Percentiles rank a stretch among this genome's conserved stretches.
Conservation (phyloP, 2,329 filamentous ascomycete species). For the Stemphylium lycopersici region DNA sequence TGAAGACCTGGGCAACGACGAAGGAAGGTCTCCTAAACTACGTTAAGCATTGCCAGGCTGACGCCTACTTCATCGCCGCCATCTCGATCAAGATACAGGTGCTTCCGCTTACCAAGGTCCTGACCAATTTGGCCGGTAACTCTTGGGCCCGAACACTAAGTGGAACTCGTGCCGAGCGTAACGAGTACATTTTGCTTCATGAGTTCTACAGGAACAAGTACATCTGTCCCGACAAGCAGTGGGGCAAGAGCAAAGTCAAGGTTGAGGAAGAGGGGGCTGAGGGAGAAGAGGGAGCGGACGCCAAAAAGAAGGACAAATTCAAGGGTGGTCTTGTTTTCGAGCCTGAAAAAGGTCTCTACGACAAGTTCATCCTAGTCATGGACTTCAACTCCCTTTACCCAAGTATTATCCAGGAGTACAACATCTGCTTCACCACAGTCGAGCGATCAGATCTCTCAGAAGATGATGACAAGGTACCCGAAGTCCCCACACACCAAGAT, state of each 20-base stretch:
- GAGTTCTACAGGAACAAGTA: constrained; percentile 98
- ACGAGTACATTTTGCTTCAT: constrained; percentile 98
- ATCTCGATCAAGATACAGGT: constrained; percentile 89
- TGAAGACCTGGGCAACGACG: constrained; percentile 84
- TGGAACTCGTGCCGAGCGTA: constrained; percentile 93
- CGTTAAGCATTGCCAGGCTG: constrained; percentile 89
- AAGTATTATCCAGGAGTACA: constrained; percentile 98
- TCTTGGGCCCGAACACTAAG: constrained; percentile 97
- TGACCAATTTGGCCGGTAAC: constrained; percentile 96
- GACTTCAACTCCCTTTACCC: constrained; percentile 99
- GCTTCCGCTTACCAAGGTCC: constrained; percentile 88
- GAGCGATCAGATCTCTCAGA: constrained; percentile 74
- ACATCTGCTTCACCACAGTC: constrained; percentile 99
- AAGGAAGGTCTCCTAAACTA: constrained; percentile 91
- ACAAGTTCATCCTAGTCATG: constrained; percentile 99
- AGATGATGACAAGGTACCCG: constrained; percentile 86
- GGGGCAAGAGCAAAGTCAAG: constrained; percentile 75
- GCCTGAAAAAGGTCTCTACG: constrained; percentile 95
- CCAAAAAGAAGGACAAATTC: constrained; percentile 99
- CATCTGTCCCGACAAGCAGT: constrained; percentile 95
- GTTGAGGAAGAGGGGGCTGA: constrained; percentile 75
- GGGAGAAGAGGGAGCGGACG: constrained; percentile 69
- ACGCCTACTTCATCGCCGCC: constrained; percentile 95
- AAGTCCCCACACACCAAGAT: constrained; percentile 77
- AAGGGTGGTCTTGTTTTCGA: constrained; percentile 99